Percentiles rank a stretch among this genome's conserved stretches.
Conservation (phyloP, 2,329 filamentous ascomycete genomes). For the Aspergillus pseudoterreus region DNA sequence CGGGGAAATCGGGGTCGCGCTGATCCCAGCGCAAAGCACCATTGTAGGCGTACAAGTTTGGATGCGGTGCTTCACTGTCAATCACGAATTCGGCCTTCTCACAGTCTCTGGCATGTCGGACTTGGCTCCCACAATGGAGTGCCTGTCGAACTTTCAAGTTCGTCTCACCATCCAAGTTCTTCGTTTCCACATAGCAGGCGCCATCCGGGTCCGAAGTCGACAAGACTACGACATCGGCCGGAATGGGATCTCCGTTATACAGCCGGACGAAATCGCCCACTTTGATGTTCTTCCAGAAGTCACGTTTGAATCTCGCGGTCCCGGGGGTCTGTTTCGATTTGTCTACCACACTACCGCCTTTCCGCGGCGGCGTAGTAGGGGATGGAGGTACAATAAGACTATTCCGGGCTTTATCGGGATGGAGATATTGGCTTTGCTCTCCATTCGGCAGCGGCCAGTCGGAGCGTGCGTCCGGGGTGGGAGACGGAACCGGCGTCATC, state of each 20-base stretch:
- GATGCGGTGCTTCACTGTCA: conserved; percentile 85
- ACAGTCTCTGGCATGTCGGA: conserved; percentile 89
- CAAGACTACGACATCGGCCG: conserved; percentile 86
- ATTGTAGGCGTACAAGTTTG: conserved; percentile 94
- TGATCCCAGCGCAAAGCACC: conserved; percentile 87
- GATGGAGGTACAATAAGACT: conserved; percentile 23
- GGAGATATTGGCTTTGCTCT: conserved; percentile 29
- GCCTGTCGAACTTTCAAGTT: conserved; percentile 94
- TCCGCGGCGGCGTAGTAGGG: conserved; percentile 31
- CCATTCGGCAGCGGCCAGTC: conserved; percentile 36
- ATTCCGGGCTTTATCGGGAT: conserved; percentile 28
- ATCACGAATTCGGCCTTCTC: conserved; percentile 83
- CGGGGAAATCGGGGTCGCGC: conserved; percentile 58
- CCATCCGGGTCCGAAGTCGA: conserved; percentile 92
- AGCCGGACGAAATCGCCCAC: conserved; percentile 96
- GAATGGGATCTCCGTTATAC: conserved; percentile 93
- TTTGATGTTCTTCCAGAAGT: conserved; percentile 91
- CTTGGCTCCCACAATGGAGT: conserved; percentile 73
- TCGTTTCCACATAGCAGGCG: conserved; percentile 95
- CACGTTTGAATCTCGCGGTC: conserved; percentile 81
- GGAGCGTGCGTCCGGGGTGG: conserved; percentile 55
- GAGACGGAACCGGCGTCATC: conserved; percentile 92
- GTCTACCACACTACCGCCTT: conserved; percentile 70
- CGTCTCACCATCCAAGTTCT: conserved; percentile 96
- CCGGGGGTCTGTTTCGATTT: conserved; percentile 61